These are phyloP conservation scores for Exophiala phaeomuriformis DNA, from an alignment of 2,329 filamentous ascomycete genomes.

Conservation along the genomic window DNA sequence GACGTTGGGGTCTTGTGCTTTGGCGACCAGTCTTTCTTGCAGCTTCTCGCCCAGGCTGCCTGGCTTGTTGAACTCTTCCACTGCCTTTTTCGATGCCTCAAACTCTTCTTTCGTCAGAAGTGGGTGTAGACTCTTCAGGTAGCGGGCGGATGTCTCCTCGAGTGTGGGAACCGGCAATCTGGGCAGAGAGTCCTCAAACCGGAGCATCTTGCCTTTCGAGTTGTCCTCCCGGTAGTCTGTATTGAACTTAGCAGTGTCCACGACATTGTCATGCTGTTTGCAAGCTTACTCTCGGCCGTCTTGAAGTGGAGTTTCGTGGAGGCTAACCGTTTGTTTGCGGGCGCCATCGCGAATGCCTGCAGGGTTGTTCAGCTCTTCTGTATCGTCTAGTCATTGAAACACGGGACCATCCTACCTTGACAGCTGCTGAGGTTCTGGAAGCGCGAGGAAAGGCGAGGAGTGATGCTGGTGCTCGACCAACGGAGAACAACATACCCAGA, in stretches of 20 bases:
- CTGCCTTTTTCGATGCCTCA: slow-evolving; percentile 63
- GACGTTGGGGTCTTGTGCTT: slow-evolving; percentile 67
- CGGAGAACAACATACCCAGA: slow-evolving; percentile 25
- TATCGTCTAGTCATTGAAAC: slow-evolving; percentile 1
- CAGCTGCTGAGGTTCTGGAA: slow-evolving; percentile 9
- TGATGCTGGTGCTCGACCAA: slow-evolving; percentile 20
- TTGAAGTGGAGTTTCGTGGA: slow-evolving; percentile 32
- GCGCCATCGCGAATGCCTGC: slow-evolving; percentile 27
- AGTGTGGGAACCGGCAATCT: slow-evolving; percentile 56
- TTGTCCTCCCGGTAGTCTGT: slow-evolving; percentile 58
- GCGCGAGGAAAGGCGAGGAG: slow-evolving; percentile 18
- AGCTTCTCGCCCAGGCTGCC: slow-evolving; percentile 74
- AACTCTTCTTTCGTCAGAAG: slow-evolving; percentile 54
- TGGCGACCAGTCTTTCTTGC: slow-evolving; percentile 77
- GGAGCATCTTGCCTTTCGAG: slow-evolving; percentile 57
- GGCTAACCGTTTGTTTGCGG: slow-evolving; percentile 33
- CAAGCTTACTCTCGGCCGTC: slow-evolving; percentile 39
- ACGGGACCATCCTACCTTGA: slow-evolving; percentile 13
- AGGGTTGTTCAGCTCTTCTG: slow-evolving; percentile 1
- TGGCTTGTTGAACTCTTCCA: slow-evolving; percentile 82
- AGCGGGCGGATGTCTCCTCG: slow-evolving; percentile 57
- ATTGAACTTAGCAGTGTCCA: slow-evolving; percentile 8
- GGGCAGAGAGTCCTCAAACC: slow-evolving; percentile 60
- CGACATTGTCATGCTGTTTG: not conserved
- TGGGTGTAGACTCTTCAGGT: slow-evolving; percentile 60